phyloP scores from a whole-genome alignment of 305 asterid genomes.

The Fraxinus sp. region DNA sequence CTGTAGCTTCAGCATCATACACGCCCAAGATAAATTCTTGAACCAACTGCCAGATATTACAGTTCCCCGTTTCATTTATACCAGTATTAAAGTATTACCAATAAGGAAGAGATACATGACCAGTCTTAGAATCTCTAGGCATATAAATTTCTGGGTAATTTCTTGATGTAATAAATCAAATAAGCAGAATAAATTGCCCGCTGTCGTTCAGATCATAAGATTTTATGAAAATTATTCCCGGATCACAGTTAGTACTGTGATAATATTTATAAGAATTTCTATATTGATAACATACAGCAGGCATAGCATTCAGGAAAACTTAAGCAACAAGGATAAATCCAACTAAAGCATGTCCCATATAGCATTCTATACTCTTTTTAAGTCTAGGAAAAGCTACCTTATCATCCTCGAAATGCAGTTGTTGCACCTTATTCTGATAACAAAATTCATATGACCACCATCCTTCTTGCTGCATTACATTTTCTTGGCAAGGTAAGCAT shows the following conservation, averaged over 20 bases:
- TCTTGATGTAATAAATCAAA: slow-evolving; percentile 1
- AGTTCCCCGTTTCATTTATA: slow-evolving; percentile 19
- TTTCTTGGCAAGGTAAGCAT: slow-evolving; percentile 27
- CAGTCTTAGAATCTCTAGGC: slow-evolving; percentile 4
- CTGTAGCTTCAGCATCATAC: slow-evolving; percentile 80
- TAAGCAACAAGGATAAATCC: slow-evolving; percentile 7
- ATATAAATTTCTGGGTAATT: background rate
- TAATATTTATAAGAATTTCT: background rate
- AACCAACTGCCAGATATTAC: slow-evolving; percentile 47
- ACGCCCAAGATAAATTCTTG: slow-evolving; percentile 90
- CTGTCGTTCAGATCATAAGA: slow-evolving; percentile 2
- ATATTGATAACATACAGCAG: slow-evolving; percentile 3
- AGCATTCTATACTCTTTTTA: slow-evolving; percentile 2
- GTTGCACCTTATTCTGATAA: slow-evolving; percentile 69
- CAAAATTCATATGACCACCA: slow-evolving; percentile 99
- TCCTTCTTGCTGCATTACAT: slow-evolving; percentile 88
- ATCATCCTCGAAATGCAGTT: slow-evolving; percentile 87
- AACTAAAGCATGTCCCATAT: background rate
- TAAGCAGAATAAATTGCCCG: slow-evolving; percentile 11
- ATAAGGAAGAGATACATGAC: background rate
- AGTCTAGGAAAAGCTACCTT: slow-evolving; percentile 50
- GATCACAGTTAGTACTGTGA: background rate
- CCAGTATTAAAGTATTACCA: background rate
- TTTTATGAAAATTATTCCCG: background rate
- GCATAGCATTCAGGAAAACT: slow-evolving; percentile 14